Evolutionary conservation across 2,329 filamentous ascomycete species (phyloP).

Genomic region (Cladophialophora yegresii): DNA sequence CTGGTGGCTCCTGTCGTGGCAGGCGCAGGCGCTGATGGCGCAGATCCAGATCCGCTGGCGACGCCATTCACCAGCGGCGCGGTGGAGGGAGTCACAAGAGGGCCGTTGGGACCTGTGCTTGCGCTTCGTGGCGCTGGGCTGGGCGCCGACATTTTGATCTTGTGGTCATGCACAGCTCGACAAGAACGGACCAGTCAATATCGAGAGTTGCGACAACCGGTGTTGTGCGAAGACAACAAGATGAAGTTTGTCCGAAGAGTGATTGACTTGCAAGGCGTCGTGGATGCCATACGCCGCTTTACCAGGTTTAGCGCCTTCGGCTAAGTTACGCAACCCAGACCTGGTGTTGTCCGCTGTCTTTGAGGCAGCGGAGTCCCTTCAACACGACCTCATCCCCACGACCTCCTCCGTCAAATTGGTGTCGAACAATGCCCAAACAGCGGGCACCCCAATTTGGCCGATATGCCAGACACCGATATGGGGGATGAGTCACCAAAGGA

Average conservation of each 20-base stretch:
- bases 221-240: neutral
- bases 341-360: neutral
- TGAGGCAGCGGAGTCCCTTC: neutral
- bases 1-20: constrained; percentile 41
- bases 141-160: constrained; percentile 48
- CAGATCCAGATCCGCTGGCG: constrained; percentile 44
- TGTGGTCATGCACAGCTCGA: constrained; percentile 23
- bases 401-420: neutral
- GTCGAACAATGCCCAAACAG: neutral
- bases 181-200: neutral
- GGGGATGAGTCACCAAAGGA: constrained; percentile 17
- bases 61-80: constrained; percentile 34
- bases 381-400: neutral
- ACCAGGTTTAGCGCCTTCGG: neutral
- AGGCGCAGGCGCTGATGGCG: constrained; percentile 26
- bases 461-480: constrained; percentile 14
- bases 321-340: neutral
- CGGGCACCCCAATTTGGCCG: neutral
- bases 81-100: constrained; percentile 46
- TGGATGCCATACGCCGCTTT: neutral
- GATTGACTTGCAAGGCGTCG: neutral
- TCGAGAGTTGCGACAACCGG: neutral
- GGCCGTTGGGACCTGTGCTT: constrained; percentile 53
- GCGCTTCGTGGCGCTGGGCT: constrained; percentile 53
- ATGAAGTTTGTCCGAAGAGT: constrained; percentile 3